phyloP scores from a whole-genome alignment of 257 asterid species.

The Penstemon barbatus region DNA sequence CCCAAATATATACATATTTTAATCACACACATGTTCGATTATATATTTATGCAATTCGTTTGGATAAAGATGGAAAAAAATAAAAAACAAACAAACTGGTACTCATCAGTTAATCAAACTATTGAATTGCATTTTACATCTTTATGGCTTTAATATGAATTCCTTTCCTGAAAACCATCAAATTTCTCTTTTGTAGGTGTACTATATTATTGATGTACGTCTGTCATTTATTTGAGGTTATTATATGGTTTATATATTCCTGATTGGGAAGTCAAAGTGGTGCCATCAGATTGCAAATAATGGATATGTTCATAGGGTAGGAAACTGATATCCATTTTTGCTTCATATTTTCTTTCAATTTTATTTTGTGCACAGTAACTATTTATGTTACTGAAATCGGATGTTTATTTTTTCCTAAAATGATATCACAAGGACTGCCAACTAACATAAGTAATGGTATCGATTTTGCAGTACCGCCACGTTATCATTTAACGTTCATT shows the following conservation, averaged over 20 bases:
- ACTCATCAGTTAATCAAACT: not conserved
- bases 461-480: no score
- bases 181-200: constrained; percentile 48
- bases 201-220: constrained; percentile 37
- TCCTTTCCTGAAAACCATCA: constrained; percentile 20
- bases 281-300: constrained; percentile 38
- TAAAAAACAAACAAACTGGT: constrained; percentile 2
- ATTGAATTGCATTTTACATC: not conserved
- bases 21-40: not conserved
- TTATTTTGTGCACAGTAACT: not conserved
- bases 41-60: constrained; percentile 10
- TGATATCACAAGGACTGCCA: not conserved
- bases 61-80: constrained; percentile 7
- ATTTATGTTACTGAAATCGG: not conserved
- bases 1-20: not conserved
- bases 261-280: constrained; percentile 59
- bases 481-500: no score
- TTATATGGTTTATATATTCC: constrained; percentile 75
- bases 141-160: not conserved
- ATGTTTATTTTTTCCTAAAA: not conserved
- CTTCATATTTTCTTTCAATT: constrained; percentile 9
- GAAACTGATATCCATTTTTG: constrained; percentile 5
- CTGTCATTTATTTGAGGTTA: constrained; percentile 53
- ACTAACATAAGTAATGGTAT: no score
- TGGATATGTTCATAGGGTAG: constrained; percentile 49